Evolutionary conservation across 1,284 basidiomycete genomes (phyloP), one percentile per base, ranked within the genome.

Genomic region (Clitocybe nebularis): DNA sequence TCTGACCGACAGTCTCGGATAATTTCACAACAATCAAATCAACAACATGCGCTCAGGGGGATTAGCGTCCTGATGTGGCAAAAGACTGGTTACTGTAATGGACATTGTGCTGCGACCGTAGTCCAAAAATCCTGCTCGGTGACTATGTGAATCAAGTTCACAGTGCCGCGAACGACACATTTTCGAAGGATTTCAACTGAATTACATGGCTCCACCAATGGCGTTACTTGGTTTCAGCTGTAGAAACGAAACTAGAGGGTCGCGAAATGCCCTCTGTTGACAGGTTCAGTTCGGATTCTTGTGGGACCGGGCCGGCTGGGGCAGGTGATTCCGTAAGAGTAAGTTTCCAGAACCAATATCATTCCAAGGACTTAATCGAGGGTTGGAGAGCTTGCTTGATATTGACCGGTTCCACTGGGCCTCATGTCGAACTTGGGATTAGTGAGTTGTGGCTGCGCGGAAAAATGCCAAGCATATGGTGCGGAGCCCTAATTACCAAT

Each of bases 61-160:
- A 54, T 58, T 55, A 48, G 47, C 51, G 47, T 49, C 44, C 41
- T 37, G 38, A 41, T 48, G 33, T 30, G 33, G 38, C n/a, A 46
- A 5, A 4, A 8, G 7, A 13, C 29, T 17, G 29, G 14, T 17
- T 3, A 32, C 29, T 17, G 4, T 2, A 7, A 32, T 32, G 14
- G 5, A 5, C 3, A 32, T 9, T 16, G 8, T 16, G 8, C 6
- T 29, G 4, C 28, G 5, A 30, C n/a, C 11, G n/a, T 14, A 4
- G 16, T 30, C 28, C 5, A n/a, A 11, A 30, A 5, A n/a, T 7
- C 24, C n/a, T n/a, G 24, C n/a, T n/a, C n/a, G 24, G 11, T n/a
- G 14, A 29, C 11, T 3, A 29, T n/a, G n/a, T n/a, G 14, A 29
- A 29, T 10, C 11, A 29, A 29, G 14, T n/a, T 10, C 10, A 11